phyloP scores from a whole-genome alignment of 495 filamentous ascomycete species.

The Aspergillus sclerotioniger region DNA sequence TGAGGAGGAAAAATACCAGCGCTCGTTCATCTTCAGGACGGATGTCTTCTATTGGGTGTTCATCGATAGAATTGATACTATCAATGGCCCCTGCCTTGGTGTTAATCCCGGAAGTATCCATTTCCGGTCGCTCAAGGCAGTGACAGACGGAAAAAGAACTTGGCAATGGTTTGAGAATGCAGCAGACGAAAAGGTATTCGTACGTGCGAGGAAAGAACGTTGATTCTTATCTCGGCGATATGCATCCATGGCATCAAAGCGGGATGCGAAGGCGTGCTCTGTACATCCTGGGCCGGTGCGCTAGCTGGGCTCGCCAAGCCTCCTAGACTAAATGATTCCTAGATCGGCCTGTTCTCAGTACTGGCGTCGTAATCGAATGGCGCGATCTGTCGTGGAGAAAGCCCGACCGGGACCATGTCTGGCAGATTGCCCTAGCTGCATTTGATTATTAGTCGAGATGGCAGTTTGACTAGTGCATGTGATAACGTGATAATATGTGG shows the following conservation, averaged over 20 bases:
- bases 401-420: too few relatives aligned
- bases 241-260: constrained; percentile 1
- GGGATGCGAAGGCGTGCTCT: constrained; percentile 6
- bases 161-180: background rate
- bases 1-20: background rate
- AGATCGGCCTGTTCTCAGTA: too few relatives aligned
- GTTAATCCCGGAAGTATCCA: background rate
- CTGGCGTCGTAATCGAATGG: too few relatives aligned
- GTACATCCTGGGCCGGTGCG: background rate
- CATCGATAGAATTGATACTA: background rate
- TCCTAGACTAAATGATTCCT: too few relatives aligned
- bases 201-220: background rate
- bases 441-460: too few relatives aligned
- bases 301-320: background rate
- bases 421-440: too few relatives aligned
- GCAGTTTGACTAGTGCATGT: too few relatives aligned
- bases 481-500: too few relatives aligned
- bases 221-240: background rate
- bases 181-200: background rate
- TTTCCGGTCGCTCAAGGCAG: background rate
- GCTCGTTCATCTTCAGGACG: background rate
- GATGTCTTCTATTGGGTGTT: background rate
- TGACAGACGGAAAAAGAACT: too few relatives aligned
- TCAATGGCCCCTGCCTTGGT: background rate
- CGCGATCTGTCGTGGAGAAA: too few relatives aligned